A percentile compares a stretch with the other conserved stretches of the same genome.
These are phyloP conservation scores for Apiotrichum mycotoxinovorans DNA, from an alignment of 1,284 basidiomycete species.

Conservation along the genomic window DNA sequence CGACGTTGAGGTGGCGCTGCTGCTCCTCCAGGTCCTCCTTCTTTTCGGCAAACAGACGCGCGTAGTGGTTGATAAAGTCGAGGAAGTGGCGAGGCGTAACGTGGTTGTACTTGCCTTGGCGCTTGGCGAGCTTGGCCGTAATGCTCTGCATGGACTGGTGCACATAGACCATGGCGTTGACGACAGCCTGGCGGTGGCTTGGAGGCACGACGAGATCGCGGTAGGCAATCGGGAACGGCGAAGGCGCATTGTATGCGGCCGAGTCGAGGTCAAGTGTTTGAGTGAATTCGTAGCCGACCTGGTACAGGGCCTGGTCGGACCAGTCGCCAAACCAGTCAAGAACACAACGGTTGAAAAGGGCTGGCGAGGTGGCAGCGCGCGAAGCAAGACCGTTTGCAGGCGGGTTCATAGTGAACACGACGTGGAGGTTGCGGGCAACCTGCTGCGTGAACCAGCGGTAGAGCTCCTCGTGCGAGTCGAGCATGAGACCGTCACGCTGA, in stretches of 20 bases:
- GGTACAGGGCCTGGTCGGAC: conserved; percentile 95
- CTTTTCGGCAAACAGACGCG: conserved; percentile 93
- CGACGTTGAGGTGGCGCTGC: conserved; percentile 96
- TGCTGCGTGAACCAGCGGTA: conserved; percentile 97
- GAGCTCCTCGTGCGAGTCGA: conserved; percentile 94
- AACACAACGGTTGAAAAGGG: conserved; percentile 96
- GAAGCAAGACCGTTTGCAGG: conserved; percentile 92
- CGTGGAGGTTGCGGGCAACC: conserved; percentile 92
- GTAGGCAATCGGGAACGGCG: conserved; percentile 82
- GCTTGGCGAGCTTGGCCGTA: conserved; percentile 81
- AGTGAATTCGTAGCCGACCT: conserved; percentile 94
- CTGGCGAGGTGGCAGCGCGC: conserved; percentile 93
- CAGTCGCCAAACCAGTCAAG: conserved; percentile 98
- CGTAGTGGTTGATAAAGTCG: conserved; percentile 98
- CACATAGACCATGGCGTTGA: conserved; percentile 90
- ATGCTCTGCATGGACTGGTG: conserved; percentile 87
- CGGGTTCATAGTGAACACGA: conserved; percentile 99
- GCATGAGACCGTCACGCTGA: conserved; percentile 93
- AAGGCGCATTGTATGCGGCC: conserved; percentile 69
- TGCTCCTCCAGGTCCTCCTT: conserved; percentile 98
- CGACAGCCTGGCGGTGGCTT: conserved; percentile 67
- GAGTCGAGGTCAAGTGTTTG: conserved; percentile 84
- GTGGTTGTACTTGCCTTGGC: conserved; percentile 91
- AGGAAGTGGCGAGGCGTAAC: conserved; percentile 98
- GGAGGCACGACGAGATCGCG: conserved; percentile 76